Base-by-base conservation (phyloP, 1,284 basidiomycete genomes). In the Tetrapyrgos nigripes region DNA sequence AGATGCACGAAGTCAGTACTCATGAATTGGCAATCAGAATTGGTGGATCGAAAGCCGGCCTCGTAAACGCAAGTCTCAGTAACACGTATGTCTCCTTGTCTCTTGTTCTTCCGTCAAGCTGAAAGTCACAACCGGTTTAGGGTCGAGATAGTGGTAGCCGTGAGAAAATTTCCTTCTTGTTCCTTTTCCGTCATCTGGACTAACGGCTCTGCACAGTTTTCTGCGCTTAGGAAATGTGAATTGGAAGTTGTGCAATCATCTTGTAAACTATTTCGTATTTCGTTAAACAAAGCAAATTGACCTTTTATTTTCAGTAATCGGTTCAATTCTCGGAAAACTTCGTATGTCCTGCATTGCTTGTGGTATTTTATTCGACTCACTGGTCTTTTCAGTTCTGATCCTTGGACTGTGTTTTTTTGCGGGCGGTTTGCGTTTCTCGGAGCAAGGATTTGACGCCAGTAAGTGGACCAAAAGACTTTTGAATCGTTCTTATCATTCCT, bases 231-330 rank as follows among this genome's bases (percentile, higher is more conserved):
- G 48, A 92, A 92, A 73, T 94, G 93, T 64, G 90, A 96, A 70
- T 82, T 96, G 26, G 84, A 87, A 55, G 85, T 96, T 37, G 93
- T 96, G 1, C 94, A 96, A 69, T 88, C 89, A 11, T 84, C 89
- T 10, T 69, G 90, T 89, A 65, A 73, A 92, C 72, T 26, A 46
- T 29, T 17, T 19, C 53, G 53, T 45, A 2, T 26, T 51, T 27
- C 21, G n/a, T 24, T 31, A 50, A 11, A 27, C 40, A 55, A 40
- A 21, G 56, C 14, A 53, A 47, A 54, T 29, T 45, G 35, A 17
- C 28, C 35, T 40, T 26, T 26, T 14, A n/a, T n/a, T 17, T 17
- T 14, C 56, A 91, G 89, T 94, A 50, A 85, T 94, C 56, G 92
- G 92, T 2, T 87, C 90, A 0, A 93, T 94, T 69, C 73, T 94